These are phyloP conservation scores for Fusarium sp. DNA, from an alignment of 2,329 filamentous ascomycete genomes.

Conservation along the genomic window DNA sequence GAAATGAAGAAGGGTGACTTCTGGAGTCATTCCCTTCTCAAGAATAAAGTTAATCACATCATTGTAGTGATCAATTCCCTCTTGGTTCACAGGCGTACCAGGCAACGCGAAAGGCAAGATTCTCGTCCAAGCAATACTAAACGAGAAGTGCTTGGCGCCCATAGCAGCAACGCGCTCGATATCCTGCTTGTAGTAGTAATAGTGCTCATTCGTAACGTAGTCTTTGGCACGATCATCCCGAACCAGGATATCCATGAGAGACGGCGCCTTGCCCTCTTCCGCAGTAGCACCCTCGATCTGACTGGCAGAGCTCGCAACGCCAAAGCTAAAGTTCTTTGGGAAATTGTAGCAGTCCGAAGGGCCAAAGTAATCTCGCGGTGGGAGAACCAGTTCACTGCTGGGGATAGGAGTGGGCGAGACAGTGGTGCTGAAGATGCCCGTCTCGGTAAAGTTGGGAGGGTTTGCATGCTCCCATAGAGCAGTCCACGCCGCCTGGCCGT, in stretches of 20 bases:
- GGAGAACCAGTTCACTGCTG: constrained; percentile 64
- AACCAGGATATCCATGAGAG: constrained; percentile 56
- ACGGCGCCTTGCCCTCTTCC: constrained; percentile 56
- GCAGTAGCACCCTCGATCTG: constrained; percentile 60
- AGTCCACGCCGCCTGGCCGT: constrained; percentile 49
- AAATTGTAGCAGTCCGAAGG: constrained; percentile 62
- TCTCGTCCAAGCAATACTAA: constrained; percentile 63
- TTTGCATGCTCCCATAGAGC: constrained; percentile 50
- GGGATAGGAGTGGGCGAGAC: constrained; percentile 66
- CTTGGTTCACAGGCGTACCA: constrained; percentile 62
- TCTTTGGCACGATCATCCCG: constrained; percentile 42
- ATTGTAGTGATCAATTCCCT: constrained; percentile 64
- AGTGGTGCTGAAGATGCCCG: constrained; percentile 56
- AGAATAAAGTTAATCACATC: constrained; percentile 63
- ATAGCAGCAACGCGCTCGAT: constrained; percentile 64
- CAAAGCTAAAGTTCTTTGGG: constrained; percentile 58
- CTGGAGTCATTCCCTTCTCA: constrained; percentile 61
- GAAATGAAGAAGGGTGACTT: constrained; percentile 62
- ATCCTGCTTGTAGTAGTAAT: constrained; percentile 67
- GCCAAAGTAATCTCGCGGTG: constrained; percentile 62
- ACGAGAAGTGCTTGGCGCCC: constrained; percentile 63
- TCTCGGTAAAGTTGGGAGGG: constrained; percentile 50
- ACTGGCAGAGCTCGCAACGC: constrained; percentile 60
- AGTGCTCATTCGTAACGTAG: constrained; percentile 61
- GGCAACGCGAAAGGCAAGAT: constrained; percentile 63